Evolutionary conservation across 176 grass and related monocot genomes (phyloP).

Genomic region (Triticum dicoccoides): DNA sequence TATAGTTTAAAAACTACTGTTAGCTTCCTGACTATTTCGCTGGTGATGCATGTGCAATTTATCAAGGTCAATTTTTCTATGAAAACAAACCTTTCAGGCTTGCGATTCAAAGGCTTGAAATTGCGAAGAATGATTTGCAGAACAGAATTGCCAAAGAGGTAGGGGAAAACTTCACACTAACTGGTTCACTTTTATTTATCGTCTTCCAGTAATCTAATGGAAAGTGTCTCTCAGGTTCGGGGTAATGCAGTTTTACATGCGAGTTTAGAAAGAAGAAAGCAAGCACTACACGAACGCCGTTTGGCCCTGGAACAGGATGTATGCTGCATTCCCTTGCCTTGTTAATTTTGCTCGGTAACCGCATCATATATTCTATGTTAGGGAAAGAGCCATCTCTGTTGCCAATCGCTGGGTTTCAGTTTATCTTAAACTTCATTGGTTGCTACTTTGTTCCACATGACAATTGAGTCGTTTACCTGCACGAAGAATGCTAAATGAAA

Average conservation of each 20-base stretch:
- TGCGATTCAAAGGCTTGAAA: conserved; percentile 96
- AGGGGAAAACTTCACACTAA: conserved; percentile 14
- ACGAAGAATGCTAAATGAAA: not conserved
- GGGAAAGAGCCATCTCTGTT: not conserved
- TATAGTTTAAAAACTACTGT: not conserved
- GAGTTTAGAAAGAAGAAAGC: conserved; percentile 99
- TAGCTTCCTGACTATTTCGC: not conserved
- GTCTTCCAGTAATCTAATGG: conserved; percentile 39
- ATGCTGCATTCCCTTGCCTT: conserved; percentile 46
- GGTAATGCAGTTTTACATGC: conserved; percentile 98
- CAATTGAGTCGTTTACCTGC: not conserved
- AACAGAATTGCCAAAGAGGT: conserved; percentile 98
- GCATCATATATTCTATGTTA: conserved; percentile 5
- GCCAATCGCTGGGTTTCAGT: not conserved
- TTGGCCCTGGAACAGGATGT: conserved; percentile 99
- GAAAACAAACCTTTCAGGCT: conserved; percentile 62
- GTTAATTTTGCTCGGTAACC: conserved; percentile 13
- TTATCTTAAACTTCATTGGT: conserved; percentile 24
- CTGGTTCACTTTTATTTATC: not conserved
- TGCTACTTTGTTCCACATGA: not conserved
- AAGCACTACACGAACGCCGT: conserved; percentile 93
- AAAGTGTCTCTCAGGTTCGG: conserved; percentile 61
- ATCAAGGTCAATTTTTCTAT: conserved; percentile 8
- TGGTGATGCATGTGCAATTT: not conserved
- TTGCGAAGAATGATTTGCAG: conserved; percentile 94